Evolutionary conservation across 306 rosid species (phyloP).

Genomic region (Ceratonia siliqua): DNA sequence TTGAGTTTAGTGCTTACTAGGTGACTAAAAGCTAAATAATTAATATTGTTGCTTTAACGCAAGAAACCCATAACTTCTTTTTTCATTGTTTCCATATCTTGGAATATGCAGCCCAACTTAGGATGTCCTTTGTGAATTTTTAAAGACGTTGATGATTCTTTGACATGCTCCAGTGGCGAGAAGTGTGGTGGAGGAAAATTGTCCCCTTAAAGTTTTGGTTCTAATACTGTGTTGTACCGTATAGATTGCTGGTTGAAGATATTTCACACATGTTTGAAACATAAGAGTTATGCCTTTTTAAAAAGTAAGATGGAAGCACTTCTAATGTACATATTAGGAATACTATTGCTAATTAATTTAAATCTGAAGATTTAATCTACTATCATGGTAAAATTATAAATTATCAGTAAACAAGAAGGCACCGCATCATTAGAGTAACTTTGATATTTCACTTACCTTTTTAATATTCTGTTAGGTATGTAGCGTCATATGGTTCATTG

Average conservation of each 20-base stretch:
- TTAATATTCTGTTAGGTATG: neutral
- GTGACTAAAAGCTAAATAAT: neutral
- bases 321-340: neutral
- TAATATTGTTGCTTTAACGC: neutral
- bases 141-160: neutral
- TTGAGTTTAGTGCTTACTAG: constrained; percentile 29
- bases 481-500: neutral
- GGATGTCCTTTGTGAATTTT: neutral
- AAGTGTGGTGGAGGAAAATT: constrained; percentile 14
- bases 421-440: neutral
- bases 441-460: neutral
- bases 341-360: constrained; percentile 6
- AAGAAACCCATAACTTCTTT: neutral
- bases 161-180: constrained; percentile 5
- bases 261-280: neutral
- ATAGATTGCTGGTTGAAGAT: neutral
- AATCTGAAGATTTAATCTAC: neutral
- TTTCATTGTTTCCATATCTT: constrained; percentile 7
- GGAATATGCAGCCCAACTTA: neutral
- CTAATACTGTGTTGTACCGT: constrained; percentile 4
- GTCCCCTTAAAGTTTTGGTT: constrained; percentile 13
- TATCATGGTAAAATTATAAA: neutral
- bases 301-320: neutral
- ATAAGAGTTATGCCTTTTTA: constrained; percentile 13
- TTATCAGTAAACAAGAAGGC: neutral